A percentile compares a stretch with the other conserved stretches of the same genome.
Conservation (phyloP, 192 early-diverging fungal species). For the Bifiguratus adelaidae region DNA sequence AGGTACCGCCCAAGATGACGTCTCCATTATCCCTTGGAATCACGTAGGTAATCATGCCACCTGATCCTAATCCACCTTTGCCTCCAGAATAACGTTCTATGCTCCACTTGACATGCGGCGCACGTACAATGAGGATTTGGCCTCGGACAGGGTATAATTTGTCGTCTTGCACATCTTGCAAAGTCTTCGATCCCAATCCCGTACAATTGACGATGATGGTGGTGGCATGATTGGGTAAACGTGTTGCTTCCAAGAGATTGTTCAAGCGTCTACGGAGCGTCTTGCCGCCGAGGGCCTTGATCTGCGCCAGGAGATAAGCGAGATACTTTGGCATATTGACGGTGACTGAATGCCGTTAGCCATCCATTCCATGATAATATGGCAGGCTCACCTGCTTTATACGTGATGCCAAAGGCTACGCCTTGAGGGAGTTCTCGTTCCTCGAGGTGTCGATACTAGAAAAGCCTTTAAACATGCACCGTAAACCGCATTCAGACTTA, state of each 20-base stretch:
- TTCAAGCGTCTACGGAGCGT: conserved; percentile 20
- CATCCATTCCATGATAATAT: conserved; percentile 1
- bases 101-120: conserved; percentile 57
- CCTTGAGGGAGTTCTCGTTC: conserved; percentile 35
- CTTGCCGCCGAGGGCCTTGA: conserved; percentile 38
- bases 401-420: conserved; percentile 45
- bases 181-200: conserved; percentile 49
- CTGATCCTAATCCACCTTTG: background rate
- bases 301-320: conserved; percentile 33
- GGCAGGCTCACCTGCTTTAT: conserved; percentile 21
- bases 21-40: conserved; percentile 70
- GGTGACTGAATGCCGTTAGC: conserved; percentile 21
- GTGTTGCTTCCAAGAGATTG: conserved; percentile 36
- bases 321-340: conserved; percentile 62
- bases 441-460: conserved; percentile 28
- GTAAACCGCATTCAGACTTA: conserved; percentile 5
- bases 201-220: conserved; percentile 74
- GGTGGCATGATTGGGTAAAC: conserved; percentile 20
- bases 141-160: conserved; percentile 70
- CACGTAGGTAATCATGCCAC: conserved; percentile 44
- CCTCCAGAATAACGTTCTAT: conserved; percentile 31
- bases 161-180: conserved; percentile 64
- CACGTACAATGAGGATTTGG: conserved; percentile 66
- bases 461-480: background rate
- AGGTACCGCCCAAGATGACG: conserved; percentile 66